Evolutionary conservation across 176 grass and related monocot genomes (phyloP), one percentile per base, ranked within the genome.

Genomic region (Carex kokanica): DNA sequence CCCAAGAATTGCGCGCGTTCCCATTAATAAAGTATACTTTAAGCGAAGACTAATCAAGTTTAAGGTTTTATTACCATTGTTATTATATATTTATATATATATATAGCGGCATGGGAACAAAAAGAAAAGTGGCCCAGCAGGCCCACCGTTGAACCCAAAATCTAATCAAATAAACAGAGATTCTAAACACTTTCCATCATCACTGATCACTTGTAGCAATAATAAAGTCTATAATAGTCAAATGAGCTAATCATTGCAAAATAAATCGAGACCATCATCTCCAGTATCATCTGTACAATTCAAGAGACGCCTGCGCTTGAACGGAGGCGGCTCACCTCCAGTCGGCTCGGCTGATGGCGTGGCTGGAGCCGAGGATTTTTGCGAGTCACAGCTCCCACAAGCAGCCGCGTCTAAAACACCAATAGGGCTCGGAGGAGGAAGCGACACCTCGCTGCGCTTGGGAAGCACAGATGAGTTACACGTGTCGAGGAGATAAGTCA

Each of bases 361-460:
- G 6, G 69, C 58, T 15, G 87, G 68, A 14, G 65, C 25, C 20
- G 60, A 84, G 1, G 81, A 62, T 2, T 41, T 60, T 11, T 69
- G 81, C 3, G 88, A 64, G 80, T 90, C 80, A 54, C 84, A 84
- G 61, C 84, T 84, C 1, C 36, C 79, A 34, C 84, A 89, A 27
- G 84, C 84, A 0, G 88, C 80, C 15, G 88, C 84, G 80, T 90
- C 88, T 5, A 90, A 60, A 23, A 90, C 72, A 24, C 84, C 88
- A 51, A 86, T 82, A 0, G 84, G 88, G 40, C 88, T 90, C 32
- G 9, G 73, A 18, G 88, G 81, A 2, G 70, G 24, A 40, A 27
- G 21, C 58, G 83, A 64, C 65, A 61, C 56, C 24, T 55, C 62
- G 14, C 43, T 49, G n/a, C 12, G 60, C 60, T 80, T 86, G 4